Evolutionary conservation across 176 grass and related monocot genomes (phyloP).

Genomic region (Carex myosuroides): DNA sequence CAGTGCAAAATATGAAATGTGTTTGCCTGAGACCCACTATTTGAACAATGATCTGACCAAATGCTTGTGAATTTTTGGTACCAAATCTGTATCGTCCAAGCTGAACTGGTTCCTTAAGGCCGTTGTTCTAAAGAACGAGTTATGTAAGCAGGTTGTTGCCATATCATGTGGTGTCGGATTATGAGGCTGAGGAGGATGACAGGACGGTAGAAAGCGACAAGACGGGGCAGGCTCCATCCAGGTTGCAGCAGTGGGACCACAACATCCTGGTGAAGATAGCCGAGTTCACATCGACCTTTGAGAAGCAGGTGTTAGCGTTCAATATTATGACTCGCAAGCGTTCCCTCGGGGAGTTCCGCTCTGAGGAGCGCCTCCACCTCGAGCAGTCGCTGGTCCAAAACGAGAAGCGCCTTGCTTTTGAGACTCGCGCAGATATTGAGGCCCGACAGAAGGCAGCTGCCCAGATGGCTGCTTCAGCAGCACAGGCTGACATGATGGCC

Average conservation of each 20-base stretch:
- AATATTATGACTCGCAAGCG: constrained; percentile 95
- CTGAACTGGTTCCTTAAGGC: not conserved
- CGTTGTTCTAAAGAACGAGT: not conserved
- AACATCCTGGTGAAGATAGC: constrained; percentile 95
- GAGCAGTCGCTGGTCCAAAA: constrained; percentile 79
- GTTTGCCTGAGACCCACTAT: not conserved
- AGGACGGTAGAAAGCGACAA: constrained; percentile 70
- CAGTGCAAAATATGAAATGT: not conserved
- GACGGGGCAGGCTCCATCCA: constrained; percentile 64
- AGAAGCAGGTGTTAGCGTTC: constrained; percentile 95
- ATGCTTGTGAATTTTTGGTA: not conserved
- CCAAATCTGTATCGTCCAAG: not conserved
- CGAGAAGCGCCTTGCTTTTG: constrained; percentile 55
- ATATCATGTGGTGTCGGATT: constrained; percentile 95
- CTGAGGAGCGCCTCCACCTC: constrained; percentile 86
- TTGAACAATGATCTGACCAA: not conserved
- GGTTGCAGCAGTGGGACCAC: constrained; percentile 96
- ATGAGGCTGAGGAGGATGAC: constrained; percentile 99
- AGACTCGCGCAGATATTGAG: constrained; percentile 54
- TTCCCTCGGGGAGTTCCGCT: constrained; percentile 74
- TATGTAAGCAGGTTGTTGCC: constrained; percentile 64
- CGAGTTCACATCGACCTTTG: constrained; percentile 84
- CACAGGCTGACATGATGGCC: constrained; percentile 50
- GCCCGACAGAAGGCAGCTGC: constrained; percentile 57
- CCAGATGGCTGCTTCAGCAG: constrained; percentile 58